Percentiles rank a stretch among this genome's conserved stretches.
Evolutionary conservation across 2,329 filamentous ascomycete genomes (phyloP).

Genomic region (Microdochium bolleyi): DNA sequence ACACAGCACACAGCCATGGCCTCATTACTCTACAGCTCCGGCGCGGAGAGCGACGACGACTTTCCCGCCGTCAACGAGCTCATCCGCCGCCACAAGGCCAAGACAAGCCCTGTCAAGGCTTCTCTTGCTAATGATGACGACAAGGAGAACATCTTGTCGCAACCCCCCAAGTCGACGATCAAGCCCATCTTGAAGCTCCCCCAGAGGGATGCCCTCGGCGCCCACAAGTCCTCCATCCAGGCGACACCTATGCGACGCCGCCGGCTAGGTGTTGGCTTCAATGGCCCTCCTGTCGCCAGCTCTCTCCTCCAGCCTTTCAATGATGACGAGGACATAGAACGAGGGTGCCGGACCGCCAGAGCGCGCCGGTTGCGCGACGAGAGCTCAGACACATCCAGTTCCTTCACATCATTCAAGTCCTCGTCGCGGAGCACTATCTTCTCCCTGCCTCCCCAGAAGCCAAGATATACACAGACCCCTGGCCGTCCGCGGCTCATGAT

Average conservation of each 20-base stretch:
- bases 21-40: slow-evolving; percentile 9
- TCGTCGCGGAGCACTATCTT: background rate
- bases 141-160: slow-evolving; percentile 2
- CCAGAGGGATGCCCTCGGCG: background rate
- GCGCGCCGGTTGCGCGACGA: background rate
- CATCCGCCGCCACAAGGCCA: slow-evolving; percentile 11
- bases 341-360: background rate
- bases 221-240: background rate
- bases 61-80: slow-evolving; percentile 29
- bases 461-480: background rate
- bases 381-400: background rate
- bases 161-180: background rate
- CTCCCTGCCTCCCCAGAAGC: background rate
- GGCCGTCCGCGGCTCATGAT: background rate
- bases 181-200: background rate
- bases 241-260: background rate
- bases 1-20: slow-evolving; percentile 1
- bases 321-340: background rate
- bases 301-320: background rate
- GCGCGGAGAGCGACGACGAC: slow-evolving; percentile 27
- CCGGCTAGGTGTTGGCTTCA: background rate
- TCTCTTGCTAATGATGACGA: slow-evolving; percentile 1
- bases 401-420: background rate
- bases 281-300: background rate
- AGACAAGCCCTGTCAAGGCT: background rate